Base-by-base conservation (phyloP, 768 basidiomycete genomes). In the Collybia mongolica region DNA sequence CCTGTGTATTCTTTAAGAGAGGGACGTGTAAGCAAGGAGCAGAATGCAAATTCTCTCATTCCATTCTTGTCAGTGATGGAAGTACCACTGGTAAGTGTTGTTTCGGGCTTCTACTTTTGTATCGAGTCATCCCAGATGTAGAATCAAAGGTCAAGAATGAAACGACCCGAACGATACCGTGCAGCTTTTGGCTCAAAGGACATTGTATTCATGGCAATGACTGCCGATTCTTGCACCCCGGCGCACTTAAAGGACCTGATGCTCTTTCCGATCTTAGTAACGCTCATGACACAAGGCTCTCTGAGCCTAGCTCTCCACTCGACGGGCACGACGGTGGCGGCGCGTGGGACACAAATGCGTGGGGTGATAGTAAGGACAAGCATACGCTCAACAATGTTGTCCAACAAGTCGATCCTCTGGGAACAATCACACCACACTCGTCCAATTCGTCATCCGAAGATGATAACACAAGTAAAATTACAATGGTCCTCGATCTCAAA, bases 1-100 rank as follows among this genome's bases (percentile, higher is more conserved):
- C 44, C 5, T 62, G 61, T 41, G 38, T 57, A 11, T 62, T 60
- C 38, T 62, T 54, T 39, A 15, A 43, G 2, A 32, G 54, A 36
- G 50, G 51, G 11, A 48, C 26, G 49, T 60, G 60, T 37, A 15
- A n/a, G 14, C 54, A 52, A 12, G 57, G 60, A 26, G 46, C 46
- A n/a, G 42, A 38, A 26, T 60, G 59, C 28, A 47, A 35, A 14
- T 60, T 60, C 49, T 23, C 39, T 17, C 59, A 60, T 39, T 29
- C 8, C 26, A 32, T 19, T 20, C 47, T 20, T 11, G 15, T 8
- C 37, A 23, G 41, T 15, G 14, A 22, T 26, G n/a, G n/a, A 7
- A 42, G n/a, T 20, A 39, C 15, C 26, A 35, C 47, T 23, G 20
- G 47, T 39, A 23, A 36, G 47, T 40, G 14, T 6, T 6, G 14